Evolutionary conservation across 768 basidiomycete species (phyloP), one percentile per base, ranked within the genome.

Genomic region (Rhodotorula kratochvilovae): DNA sequence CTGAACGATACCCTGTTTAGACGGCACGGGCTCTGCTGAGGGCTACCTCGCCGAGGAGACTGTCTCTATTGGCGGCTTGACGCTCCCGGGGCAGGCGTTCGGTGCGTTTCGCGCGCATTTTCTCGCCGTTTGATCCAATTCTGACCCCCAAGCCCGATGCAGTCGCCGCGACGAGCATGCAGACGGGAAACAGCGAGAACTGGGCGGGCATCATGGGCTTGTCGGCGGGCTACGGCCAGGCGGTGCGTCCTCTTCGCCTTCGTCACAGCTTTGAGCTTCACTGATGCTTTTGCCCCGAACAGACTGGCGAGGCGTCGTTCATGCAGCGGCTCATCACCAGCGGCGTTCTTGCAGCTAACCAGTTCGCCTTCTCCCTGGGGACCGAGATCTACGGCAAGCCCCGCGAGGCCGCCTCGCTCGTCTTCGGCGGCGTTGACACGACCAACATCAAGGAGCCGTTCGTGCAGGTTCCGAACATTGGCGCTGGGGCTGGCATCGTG

Each of bases 21-120:
- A 55, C 60, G 67, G 33, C 0, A n/a, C 29, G 2, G 67, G 61
- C 19, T 16, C 21, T 8, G 29, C 16, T 12, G 16, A 17, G 3
- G 67, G 42, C 7, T 17, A 23, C 15, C 21, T 68, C 29, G 67
- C 48, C 16, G 19, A 39, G 8, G 67, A 68, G 60, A 68, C 61
- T 21, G 54, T 68, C 15, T 21, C 13, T 3, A 5, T 68, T 29
- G 67, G 60, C 5, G 29, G 19, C 6, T 53, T 43, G 25, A 56
- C 60, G 43, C 31, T 55, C 27, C 23, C 39, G 39, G 43, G 53
- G 11, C 66, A 67, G 39, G n/a, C 17, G 11, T 67, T 67, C 33
- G 66, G 64, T 39, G 39, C 19, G 29, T 58, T n/a, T 19, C 55
- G n/a, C n/a, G n/a, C n/a, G n/a, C n/a, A n/a, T n/a, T 31, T 27